Evolutionary conservation across 306 rosid species (phyloP).

Genomic region (Quercus robur): DNA sequence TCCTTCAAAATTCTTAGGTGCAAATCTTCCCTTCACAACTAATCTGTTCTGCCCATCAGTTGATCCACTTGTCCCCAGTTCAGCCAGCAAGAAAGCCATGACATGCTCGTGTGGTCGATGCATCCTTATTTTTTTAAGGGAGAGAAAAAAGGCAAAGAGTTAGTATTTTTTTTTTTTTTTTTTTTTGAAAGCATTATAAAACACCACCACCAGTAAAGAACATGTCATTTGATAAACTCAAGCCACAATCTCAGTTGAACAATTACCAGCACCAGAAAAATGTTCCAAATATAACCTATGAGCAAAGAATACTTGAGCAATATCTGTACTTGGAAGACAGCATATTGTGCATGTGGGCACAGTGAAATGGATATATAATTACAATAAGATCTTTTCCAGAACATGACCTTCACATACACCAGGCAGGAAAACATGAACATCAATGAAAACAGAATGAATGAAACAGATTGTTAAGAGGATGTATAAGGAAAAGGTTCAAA

Average conservation of each 20-base stretch:
- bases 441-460: not conserved
- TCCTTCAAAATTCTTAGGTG: constrained; percentile 61
- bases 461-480: too few species aligned
- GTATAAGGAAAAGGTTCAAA: not conserved
- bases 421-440: not conserved
- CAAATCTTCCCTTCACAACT: constrained; percentile 61
- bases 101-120: constrained; percentile 64
- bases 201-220: not conserved
- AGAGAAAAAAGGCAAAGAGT: not conserved
- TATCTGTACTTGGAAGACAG: not conserved
- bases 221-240: not conserved
- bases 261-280: not conserved
- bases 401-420: not conserved
- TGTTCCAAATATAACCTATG: not conserved
- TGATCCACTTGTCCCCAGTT: constrained; percentile 66
- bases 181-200: not conserved
- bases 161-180: not conserved
- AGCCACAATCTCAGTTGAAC: not conserved
- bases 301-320: not conserved
- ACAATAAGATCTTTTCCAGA: not conserved
- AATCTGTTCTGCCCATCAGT: constrained; percentile 59
- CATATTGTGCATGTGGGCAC: not conserved
- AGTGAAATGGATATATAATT: not conserved
- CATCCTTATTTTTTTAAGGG: constrained; percentile 37
- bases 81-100: constrained; percentile 53